These are phyloP conservation scores for Tricholoma flavovirens DNA, from an alignment of 768 basidiomycete genomes.

Conservation along the genomic window DNA sequence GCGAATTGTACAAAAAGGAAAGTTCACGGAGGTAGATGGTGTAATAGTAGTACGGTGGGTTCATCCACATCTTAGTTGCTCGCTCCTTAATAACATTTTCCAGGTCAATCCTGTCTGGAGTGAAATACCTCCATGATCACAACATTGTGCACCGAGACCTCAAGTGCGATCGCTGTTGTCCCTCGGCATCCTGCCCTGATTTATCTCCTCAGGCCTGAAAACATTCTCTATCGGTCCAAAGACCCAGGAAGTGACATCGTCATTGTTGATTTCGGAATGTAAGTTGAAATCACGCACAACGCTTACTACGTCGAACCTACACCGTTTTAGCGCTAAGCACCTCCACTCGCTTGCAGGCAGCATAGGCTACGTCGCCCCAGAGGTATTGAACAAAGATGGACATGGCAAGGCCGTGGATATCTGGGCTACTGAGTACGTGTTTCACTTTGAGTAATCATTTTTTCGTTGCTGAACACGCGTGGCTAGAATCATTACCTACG, in stretches of 20 bases:
- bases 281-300: conserved; percentile 18
- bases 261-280: conserved; percentile 98
- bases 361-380: conserved; percentile 90
- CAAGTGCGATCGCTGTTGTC: conserved; percentile 47
- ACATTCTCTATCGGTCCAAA: conserved; percentile 82
- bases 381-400: conserved; percentile 72
- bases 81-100: not conserved
- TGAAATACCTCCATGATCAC: conserved; percentile 85
- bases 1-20: conserved; percentile 76
- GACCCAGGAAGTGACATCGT: conserved; percentile 80
- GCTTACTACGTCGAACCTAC: not conserved
- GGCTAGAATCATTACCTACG: conserved; percentile 85
- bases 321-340: conserved; percentile 65
- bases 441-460: not conserved
- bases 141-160: conserved; percentile 96
- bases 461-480: not conserved
- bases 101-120: conserved; percentile 79
- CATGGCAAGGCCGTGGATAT: conserved; percentile 92
- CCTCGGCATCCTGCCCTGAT: not conserved
- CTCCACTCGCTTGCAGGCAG: conserved; percentile 73
- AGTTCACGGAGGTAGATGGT: conserved; percentile 92
- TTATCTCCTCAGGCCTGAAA: conserved; percentile 66
- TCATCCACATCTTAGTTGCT: not conserved
- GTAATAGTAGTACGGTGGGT: conserved; percentile 67
- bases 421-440: conserved; percentile 83